A percentile compares a stretch with the other conserved stretches of the same genome.
Evolutionary conservation across 169 alveolate genomes (phyloP).

Genomic region (Perkinsus chesapeaki): DNA sequence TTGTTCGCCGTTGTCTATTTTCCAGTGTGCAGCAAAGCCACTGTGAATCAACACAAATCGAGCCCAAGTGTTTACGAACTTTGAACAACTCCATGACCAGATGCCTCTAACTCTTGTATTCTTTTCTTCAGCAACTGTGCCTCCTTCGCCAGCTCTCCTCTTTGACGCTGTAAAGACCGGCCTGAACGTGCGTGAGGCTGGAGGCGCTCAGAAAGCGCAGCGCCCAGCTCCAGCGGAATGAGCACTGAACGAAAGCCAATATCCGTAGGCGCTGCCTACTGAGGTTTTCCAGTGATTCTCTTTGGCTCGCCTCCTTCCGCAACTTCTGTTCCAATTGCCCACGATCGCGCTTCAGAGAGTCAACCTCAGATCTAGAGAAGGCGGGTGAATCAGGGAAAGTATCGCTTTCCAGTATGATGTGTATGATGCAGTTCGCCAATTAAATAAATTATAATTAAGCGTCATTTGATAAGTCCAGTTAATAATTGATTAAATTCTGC

Average conservation of each 20-base stretch:
- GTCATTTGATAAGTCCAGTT: too few species aligned
- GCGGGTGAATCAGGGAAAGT: too few species aligned
- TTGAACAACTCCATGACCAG: too few species aligned
- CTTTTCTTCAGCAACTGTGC: background rate
- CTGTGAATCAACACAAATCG: too few species aligned
- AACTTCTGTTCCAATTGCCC: background rate
- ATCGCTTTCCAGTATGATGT: too few species aligned
- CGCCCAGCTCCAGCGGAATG: background rate
- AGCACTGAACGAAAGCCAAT: background rate
- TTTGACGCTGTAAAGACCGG: background rate
- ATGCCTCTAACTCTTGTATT: background rate
- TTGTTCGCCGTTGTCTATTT: too few species aligned
- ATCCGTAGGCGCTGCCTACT: background rate
- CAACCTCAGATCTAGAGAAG: background rate
- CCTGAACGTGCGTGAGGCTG: background rate
- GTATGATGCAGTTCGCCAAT: too few species aligned
- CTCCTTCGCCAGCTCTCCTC: background rate
- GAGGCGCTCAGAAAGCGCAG: background rate
- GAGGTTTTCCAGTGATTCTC: background rate
- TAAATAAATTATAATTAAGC: too few species aligned
- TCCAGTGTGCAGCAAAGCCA: too few species aligned
- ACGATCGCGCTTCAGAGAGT: background rate
- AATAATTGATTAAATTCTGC: too few species aligned
- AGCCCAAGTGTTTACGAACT: too few species aligned
- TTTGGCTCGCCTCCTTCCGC: background rate